Base-by-base conservation (phyloP, 441 rosid genomes). In the Populus tomentosa region DNA sequence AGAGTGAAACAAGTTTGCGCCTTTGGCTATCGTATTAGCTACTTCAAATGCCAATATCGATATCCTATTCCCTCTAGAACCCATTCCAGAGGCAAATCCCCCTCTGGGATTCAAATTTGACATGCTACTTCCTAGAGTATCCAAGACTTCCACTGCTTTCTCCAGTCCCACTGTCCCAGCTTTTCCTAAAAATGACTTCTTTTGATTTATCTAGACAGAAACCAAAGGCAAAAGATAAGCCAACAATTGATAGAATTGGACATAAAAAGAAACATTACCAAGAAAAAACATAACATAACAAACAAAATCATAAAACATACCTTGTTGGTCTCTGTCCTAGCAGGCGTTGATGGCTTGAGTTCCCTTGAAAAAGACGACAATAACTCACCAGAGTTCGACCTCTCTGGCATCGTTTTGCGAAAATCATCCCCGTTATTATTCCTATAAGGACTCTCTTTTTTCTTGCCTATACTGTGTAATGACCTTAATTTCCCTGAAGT, bases 121-220 rank as follows among this genome's bases (percentile, higher is more conserved):
- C 91, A 94, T 84, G 70, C 95, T 93, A 80, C 98, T 94, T 75
- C 98, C 98, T 0, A 94, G 82, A 66, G 92, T 90, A 80, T 93
- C 98, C 16, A 94, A 70, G 76, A 90, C 95, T 53, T 87, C 97
- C 7, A 95, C 90, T 3, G 97, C 95, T 87, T 83, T 93, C 81
- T 89, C 98, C 21, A 93, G 66, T 42, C 98, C 90, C 33, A 84
- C 80, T 3, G 86, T 78, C 26, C 97, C 89, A 21, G 96, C 95
- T 79, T 87, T 87, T 84, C 94, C 98, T 36, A 93, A 80, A 82
- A 93, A 84, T 61, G 95, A 89, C 69, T 83, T 88, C 87, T 81
- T 93, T 65, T 86, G 90, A 62, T 74, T 67, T 75, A 76, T 80
- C 98, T 91, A 50, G 16, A 63, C 75, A 68, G 20, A 59, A 33